Evolutionary conservation across 1,284 basidiomycete genomes (phyloP).

Genomic region (Puccinia hordei): DNA sequence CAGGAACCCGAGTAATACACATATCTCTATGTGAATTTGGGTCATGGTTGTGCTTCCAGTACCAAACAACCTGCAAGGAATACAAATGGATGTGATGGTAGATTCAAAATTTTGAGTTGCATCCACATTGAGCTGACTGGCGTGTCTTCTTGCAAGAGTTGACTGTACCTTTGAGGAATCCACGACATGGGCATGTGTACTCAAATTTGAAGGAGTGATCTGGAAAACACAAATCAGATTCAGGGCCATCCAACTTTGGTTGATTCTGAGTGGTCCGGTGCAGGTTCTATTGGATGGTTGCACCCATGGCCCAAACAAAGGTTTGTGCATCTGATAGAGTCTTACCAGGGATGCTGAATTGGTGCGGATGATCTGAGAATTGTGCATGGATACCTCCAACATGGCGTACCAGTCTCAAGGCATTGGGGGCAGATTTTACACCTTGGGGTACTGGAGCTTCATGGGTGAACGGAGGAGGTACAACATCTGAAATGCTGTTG

Average conservation of each 20-base stretch:
- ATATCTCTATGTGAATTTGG: not conserved
- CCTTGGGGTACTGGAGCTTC: not conserved
- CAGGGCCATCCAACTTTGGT: not conserved
- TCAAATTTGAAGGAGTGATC: constrained; percentile 12
- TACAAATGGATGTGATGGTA: not conserved
- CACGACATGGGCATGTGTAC: not conserved
- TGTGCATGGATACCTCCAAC: not conserved
- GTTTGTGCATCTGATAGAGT: not conserved
- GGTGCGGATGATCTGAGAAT: not conserved
- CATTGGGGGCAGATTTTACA: not conserved
- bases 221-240: not conserved
- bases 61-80: not conserved
- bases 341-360: not conserved
- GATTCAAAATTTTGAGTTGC: not conserved
- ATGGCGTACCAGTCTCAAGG: not conserved
- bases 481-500: not conserved
- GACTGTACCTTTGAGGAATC: not conserved
- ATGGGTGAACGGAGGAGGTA: not conserved
- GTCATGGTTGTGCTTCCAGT: not conserved
- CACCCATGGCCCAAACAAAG: not conserved
- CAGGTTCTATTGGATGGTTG: not conserved
- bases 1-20: not conserved
- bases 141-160: not conserved
- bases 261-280: not conserved
- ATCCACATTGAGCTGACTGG: not conserved